Base-by-base conservation (phyloP, 2,329 filamentous ascomycete species). In the Cladosporium phlei region DNA sequence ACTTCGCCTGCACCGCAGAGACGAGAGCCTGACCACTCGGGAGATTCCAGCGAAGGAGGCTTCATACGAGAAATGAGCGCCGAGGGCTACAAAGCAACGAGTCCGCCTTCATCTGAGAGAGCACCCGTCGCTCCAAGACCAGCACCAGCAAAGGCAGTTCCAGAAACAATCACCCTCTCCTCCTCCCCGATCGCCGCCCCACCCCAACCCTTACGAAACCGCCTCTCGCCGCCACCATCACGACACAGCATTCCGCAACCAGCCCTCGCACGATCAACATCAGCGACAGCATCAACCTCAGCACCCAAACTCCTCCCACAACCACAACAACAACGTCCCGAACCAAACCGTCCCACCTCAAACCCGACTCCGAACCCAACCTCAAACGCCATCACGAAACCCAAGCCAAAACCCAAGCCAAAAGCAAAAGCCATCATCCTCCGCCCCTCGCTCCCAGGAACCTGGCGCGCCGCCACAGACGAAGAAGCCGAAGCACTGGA, bases 391-490 rank as follows among this genome's bases (percentile, higher is more conserved):
- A 16, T 20, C 19, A 19, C 45, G 8, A 19, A 10, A 37, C n/a
- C 37, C 38, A 51, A 24, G 4, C 34, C 14, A 34, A 49, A 29
- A 48, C 45, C 20, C 10, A 45, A 38, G 32, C 4, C 16, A 9
- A 46, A 47, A 17, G 9, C 16, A 9, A 33, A 25, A 39, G 51
- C 56, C 14, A 55, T 66, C 38, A 50, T 60, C 7, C 55, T 64
- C 3, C 59, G 63, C 5, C 55, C 59, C 12, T 59, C 55, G 29
- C 51, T 67, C 1, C 55, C 59, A 6, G 65, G 65, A 7, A 51
- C 56, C 0, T 67, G 61, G 61, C 64, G 61, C 29, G 55, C 61
- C 24, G 54, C 60, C 4, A 45, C 42, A 4, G 60, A 59, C 20
- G 48, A 52, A 12, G 60, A 61, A 28, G 50, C 54, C 5, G 57